Evolutionary conservation across 805 yeast genomes (phyloP).

Genomic region (Naumovozyma baii): DNA sequence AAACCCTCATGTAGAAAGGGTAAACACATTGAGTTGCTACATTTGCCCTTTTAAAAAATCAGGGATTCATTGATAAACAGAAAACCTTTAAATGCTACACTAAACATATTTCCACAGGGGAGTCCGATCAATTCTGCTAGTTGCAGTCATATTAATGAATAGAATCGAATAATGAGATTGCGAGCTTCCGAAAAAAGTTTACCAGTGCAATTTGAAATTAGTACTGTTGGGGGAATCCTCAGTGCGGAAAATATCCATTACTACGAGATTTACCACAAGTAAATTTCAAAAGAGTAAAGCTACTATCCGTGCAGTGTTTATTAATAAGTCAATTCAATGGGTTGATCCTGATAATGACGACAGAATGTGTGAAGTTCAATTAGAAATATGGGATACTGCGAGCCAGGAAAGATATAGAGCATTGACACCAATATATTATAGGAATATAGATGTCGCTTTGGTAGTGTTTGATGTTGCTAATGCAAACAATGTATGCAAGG

Average conservation of each 20-base stretch:
- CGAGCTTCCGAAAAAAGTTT: neutral
- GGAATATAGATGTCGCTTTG: constrained; percentile 72
- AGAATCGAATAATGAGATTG: neutral
- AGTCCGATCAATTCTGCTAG: neutral
- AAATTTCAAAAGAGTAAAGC: constrained; percentile 70
- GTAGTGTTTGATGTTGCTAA: constrained; percentile 71
- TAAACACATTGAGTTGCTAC: too few species aligned
- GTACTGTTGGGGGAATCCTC: constrained; percentile 60
- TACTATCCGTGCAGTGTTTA: constrained; percentile 78
- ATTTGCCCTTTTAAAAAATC: too few species aligned
- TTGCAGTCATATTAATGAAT: neutral
- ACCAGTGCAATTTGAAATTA: constrained; percentile 32
- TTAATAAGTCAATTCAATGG: constrained; percentile 56
- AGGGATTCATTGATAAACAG: too few species aligned
- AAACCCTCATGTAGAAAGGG: too few species aligned
- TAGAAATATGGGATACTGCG: constrained; percentile 83
- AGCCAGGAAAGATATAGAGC: constrained; percentile 76
- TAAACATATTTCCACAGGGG: too few species aligned
- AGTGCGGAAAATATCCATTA: constrained; percentile 60
- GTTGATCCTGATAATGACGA: constrained; percentile 27
- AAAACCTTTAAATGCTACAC: too few species aligned
- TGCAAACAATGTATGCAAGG: constrained; percentile 52
- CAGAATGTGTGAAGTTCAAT: constrained; percentile 38
- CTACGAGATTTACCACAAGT: constrained; percentile 61
- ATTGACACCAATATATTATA: constrained; percentile 73